These are phyloP conservation scores for Sphagnum contortum DNA, from an alignment of 225 moss, liverwort and hornwort genomes.

Conservation along the genomic window DNA sequence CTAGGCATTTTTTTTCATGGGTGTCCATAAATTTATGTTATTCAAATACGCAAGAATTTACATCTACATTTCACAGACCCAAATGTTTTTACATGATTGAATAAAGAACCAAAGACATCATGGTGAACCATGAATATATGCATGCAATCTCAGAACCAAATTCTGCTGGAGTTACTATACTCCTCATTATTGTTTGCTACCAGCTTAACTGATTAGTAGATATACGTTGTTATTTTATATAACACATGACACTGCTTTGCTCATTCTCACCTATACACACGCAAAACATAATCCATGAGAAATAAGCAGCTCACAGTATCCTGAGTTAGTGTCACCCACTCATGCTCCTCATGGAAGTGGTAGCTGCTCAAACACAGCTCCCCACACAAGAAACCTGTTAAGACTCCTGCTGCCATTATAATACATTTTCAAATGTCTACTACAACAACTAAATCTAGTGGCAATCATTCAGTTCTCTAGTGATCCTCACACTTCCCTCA, in stretches of 20 bases:
- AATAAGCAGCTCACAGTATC: slow-evolving; percentile 35
- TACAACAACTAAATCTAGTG: no score
- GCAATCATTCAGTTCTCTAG: no score
- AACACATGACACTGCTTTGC: no score
- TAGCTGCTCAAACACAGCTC: not conserved
- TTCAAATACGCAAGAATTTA: no score
- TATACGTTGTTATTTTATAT: not conserved
- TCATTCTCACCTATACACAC: slow-evolving; percentile 19
- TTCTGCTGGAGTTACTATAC: slow-evolving; percentile 15
- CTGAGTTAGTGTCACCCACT: slow-evolving; percentile 23
- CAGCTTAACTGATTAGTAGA: not conserved
- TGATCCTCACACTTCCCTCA: no score
- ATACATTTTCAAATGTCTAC: no score
- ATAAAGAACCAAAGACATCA: not conserved
- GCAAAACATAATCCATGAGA: slow-evolving; percentile 31
- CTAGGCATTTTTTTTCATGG: no score
- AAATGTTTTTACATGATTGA: not conserved
- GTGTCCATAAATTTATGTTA: no score
- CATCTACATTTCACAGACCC: not conserved
- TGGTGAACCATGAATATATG: not conserved
- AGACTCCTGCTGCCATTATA: no score
- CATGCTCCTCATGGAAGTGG: not conserved
- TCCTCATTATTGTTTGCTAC: slow-evolving; percentile 8
- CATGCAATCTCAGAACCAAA: slow-evolving; percentile 10
- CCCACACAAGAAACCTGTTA: no score